Evolutionary conservation across 2,329 filamentous ascomycete genomes (phyloP).

Genomic region (Sclerotinia spermophila): DNA sequence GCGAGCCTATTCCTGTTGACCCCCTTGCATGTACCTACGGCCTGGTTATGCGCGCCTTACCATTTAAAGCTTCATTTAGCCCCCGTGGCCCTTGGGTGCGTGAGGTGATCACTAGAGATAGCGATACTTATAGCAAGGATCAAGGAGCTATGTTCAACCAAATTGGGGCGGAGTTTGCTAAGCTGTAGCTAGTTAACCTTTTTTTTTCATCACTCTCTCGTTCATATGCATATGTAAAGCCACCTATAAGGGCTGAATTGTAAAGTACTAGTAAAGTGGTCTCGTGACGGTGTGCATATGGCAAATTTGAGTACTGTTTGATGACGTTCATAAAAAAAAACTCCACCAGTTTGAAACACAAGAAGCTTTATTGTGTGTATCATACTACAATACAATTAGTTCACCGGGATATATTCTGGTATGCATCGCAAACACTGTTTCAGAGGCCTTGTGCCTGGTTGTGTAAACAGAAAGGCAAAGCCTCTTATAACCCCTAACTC

Average conservation of each 20-base stretch:
- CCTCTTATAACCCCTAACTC: too few relatives aligned
- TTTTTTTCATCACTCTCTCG: neutral
- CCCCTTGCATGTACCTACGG: slow-evolving; percentile 4
- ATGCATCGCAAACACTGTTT: too few relatives aligned
- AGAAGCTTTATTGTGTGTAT: neutral
- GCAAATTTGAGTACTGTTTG: neutral
- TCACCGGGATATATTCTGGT: too few relatives aligned
- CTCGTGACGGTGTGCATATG: neutral
- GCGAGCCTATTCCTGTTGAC: neutral
- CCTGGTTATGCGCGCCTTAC: neutral
- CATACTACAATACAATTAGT: neutral
- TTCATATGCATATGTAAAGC: neutral
- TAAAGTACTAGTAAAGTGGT: neutral
- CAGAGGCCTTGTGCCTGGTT: too few relatives aligned
- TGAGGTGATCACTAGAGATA: slow-evolving; percentile 1
- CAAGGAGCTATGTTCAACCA: neutral
- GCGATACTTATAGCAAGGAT: slow-evolving; percentile 9
- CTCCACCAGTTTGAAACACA: too few relatives aligned
- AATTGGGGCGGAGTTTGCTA: neutral
- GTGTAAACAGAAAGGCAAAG: too few relatives aligned
- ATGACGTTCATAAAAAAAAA: too few relatives aligned
- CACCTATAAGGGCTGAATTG: neutral
- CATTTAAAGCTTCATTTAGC: slow-evolving; percentile 1
- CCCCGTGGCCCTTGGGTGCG: slow-evolving; percentile 6
- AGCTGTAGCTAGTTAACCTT: neutral